A percentile compares a stretch with the other conserved stretches of the same genome.
Evolutionary conservation across 306 rosid genomes (phyloP).

Genomic region (Mimosa pudica): DNA sequence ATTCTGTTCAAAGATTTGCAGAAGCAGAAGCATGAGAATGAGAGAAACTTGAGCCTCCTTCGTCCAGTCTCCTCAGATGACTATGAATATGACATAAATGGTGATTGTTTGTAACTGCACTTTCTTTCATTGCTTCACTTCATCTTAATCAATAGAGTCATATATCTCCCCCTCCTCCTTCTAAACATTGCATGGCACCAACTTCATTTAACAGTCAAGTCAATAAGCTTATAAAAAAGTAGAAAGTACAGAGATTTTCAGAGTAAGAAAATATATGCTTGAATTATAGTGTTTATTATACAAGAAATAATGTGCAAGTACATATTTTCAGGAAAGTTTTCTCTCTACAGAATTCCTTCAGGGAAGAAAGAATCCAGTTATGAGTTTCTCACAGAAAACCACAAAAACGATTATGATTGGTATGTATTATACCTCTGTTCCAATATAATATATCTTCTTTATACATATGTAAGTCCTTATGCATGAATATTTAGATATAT

Average conservation of each 20-base stretch:
- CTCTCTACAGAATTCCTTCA: conserved; percentile 60
- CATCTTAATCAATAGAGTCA: background rate
- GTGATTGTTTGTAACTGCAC: conserved; percentile 4
- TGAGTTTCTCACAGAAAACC: conserved; percentile 54
- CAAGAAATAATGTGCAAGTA: background rate
- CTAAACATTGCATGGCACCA: background rate
- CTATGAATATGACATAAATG: conserved; percentile 46
- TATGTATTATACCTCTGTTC: conserved; percentile 21
- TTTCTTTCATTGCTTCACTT: background rate
- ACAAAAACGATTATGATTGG: conserved; percentile 79
- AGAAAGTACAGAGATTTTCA: background rate
- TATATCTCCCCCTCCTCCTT: background rate
- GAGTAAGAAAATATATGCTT: background rate
- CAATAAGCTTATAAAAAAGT: background rate
- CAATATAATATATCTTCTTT: background rate
- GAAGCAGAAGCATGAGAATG: conserved; percentile 50
- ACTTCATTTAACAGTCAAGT: background rate
- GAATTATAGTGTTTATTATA: background rate
- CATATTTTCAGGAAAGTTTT: conserved; percentile 49
- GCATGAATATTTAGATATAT: background rate
- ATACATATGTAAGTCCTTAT: background rate
- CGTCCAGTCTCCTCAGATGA: conserved; percentile 56
- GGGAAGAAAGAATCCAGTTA: conserved; percentile 56
- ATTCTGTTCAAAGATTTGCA: conserved; percentile 61
- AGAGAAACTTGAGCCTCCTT: conserved; percentile 48